phyloP scores from a whole-genome alignment of 2,329 filamentous ascomycete species.

The Chrysosporium queenslandicum region DNA sequence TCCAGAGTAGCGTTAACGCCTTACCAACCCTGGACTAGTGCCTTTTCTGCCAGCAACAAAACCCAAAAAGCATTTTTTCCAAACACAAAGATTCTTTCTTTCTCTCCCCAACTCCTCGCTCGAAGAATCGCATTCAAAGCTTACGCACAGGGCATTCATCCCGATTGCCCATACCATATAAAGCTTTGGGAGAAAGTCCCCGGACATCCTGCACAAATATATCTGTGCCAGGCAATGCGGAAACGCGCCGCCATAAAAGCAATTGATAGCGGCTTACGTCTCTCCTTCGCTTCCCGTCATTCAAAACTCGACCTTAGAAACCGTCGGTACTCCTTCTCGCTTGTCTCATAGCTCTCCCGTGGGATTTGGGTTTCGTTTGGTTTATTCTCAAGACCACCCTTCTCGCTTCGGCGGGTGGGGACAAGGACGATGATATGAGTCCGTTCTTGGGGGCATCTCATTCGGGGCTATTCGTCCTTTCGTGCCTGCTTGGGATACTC shows the following conservation, averaged over 20 bases:
- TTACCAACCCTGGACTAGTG: neutral
- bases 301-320: slow-evolving; percentile 38
- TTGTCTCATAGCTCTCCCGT: slow-evolving; percentile 24
- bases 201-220: slow-evolving; percentile 62
- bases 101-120: slow-evolving; percentile 66
- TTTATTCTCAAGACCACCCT: slow-evolving; percentile 4
- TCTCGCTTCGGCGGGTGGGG: slow-evolving; percentile 6
- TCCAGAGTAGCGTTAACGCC: too few relatives aligned
- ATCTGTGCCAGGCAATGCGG: slow-evolving; percentile 55
- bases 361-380: neutral
- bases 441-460: slow-evolving; percentile 5
- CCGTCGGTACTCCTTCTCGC: slow-evolving; percentile 38
- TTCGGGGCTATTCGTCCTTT: slow-evolving; percentile 5
- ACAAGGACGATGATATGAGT: slow-evolving; percentile 16
- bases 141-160: slow-evolving; percentile 55
- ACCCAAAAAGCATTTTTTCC: neutral
- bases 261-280: slow-evolving; percentile 72
- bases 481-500: neutral
- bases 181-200: slow-evolving; percentile 99
- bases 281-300: slow-evolving; percentile 43
- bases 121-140: slow-evolving; percentile 99
- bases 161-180: slow-evolving; percentile 27
- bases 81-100: slow-evolving; percentile 2
- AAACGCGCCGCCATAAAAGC: slow-evolving; percentile 99
- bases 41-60: neutral